A percentile compares a stretch with the other conserved stretches of the same genome.
These are phyloP conservation scores for Blastocystis hominis DNA, from an alignment of 352 stramenopile species.

Conservation along the genomic window DNA sequence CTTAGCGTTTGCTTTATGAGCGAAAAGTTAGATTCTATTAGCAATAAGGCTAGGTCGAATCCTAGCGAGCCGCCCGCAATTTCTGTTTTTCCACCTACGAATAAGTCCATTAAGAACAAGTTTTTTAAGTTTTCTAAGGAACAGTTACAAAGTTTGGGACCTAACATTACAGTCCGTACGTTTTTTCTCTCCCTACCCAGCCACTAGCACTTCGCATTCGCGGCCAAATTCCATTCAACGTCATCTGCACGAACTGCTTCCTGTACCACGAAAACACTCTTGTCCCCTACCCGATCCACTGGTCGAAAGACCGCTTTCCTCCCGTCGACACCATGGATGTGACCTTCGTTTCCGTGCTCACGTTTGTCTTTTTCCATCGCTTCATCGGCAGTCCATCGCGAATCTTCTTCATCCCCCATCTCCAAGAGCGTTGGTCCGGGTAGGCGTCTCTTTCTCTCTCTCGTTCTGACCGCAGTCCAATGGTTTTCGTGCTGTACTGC, in stretches of 20 bases:
- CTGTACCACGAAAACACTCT: background rate
- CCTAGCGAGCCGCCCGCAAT: no score
- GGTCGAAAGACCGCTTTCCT: background rate
- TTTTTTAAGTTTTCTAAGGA: no score
- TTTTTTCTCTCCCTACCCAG: no score
- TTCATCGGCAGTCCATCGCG: background rate
- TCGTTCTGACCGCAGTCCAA: background rate
- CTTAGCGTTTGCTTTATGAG: no score
- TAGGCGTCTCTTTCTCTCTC: background rate
- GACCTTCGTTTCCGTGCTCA: background rate
- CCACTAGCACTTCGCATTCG: background rate
- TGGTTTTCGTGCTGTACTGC: background rate
- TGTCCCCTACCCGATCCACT: background rate
- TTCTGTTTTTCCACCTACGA: no score
- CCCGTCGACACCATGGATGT: background rate
- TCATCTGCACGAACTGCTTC: background rate
- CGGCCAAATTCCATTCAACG: background rate
- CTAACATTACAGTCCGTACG: no score
- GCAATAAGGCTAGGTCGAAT: no score
- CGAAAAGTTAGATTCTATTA: no score
- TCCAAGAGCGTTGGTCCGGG: background rate
- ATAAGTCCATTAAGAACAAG: no score
- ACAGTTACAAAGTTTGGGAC: no score
- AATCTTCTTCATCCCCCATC: background rate
- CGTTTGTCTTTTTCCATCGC: background rate